phyloP scores from a whole-genome alignment of 2,329 filamentous ascomycete genomes.

The Dactylellina haptotyla region DNA sequence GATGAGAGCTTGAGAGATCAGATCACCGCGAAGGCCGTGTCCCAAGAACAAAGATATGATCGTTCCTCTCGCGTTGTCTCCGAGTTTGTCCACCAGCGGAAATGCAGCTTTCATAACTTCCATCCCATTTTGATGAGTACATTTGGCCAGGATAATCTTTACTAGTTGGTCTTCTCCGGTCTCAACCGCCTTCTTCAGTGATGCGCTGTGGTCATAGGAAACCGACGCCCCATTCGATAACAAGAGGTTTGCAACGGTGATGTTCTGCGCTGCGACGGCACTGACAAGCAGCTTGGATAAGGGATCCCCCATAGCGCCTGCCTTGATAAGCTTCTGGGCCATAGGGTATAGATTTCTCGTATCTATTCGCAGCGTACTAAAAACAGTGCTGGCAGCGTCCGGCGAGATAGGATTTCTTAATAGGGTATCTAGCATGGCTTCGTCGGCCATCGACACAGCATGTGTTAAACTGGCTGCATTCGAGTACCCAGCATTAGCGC shows the following conservation, averaged over 20 bases:
- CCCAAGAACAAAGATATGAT: conserved; percentile 35
- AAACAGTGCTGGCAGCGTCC: conserved; percentile 26
- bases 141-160: conserved; percentile 28
- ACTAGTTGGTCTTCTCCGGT: conserved; percentile 35
- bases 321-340: conserved; percentile 41
- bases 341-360: conserved; percentile 38
- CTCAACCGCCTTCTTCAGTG: conserved; percentile 44
- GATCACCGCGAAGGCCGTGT: conserved; percentile 19
- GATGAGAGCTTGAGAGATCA: conserved; percentile 33
- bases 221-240: conserved; percentile 30
- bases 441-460: conserved; percentile 36
- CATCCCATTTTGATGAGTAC: conserved; percentile 8
- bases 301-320: conserved; percentile 28
- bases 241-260: conserved; percentile 31
- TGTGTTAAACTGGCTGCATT: conserved; percentile 39
- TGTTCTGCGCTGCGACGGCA: conserved; percentile 29
- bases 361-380: conserved; percentile 36
- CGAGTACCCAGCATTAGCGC: conserved; percentile 31
- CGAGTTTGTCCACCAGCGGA: conserved; percentile 15
- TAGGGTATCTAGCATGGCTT: conserved; percentile 48
- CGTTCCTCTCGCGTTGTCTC: conserved; percentile 7
- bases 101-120: conserved; percentile 39
- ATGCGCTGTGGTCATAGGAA: conserved; percentile 27
- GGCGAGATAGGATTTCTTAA: conserved; percentile 30
- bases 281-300: conserved; percentile 36